Conservation (phyloP, 1,284 basidiomycete species). For the Malassezia dermatis region DNA sequence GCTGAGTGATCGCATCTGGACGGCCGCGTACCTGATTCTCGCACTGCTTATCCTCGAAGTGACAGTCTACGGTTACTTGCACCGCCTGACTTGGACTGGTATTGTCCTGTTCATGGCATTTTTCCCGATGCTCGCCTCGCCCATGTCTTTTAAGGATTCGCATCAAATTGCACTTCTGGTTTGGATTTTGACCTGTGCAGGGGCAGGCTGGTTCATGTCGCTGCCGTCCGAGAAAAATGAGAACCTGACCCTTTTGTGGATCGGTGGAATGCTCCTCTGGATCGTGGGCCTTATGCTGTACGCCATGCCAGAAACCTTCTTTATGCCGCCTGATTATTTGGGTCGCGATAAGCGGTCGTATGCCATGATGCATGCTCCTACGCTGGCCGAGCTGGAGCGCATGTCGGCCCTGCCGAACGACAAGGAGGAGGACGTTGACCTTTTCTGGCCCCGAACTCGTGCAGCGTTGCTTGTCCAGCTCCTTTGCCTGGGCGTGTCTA, state of each 20-base stretch:
- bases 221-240: conserved; percentile 66
- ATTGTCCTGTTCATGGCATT: conserved; percentile 60
- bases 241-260: conserved; percentile 45
- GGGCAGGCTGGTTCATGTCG: conserved; percentile 61
- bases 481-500: conserved; percentile 50
- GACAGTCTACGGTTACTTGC: conserved; percentile 59
- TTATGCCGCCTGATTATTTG: conserved; percentile 12
- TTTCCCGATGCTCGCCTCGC: conserved; percentile 19
- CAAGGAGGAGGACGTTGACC: conserved; percentile 5
- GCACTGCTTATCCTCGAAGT: conserved; percentile 49
- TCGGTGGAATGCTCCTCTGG: conserved; percentile 24
- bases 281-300: conserved; percentile 12
- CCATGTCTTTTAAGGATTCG: conserved; percentile 17
- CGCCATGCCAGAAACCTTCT: conserved; percentile 10
- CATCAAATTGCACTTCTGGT: conserved; percentile 45
- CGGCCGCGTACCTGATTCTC: not conserved
- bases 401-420: not conserved
- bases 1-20: not conserved
- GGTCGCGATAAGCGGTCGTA: not conserved
- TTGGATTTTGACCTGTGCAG: conserved; percentile 57
- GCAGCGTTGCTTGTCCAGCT: conserved; percentile 25
- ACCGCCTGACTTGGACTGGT: conserved; percentile 62
- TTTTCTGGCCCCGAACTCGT: conserved; percentile 19
- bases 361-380: conserved; percentile 4
- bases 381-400: not conserved